Conservation (phyloP, 768 basidiomycete genomes). For the Kwoniella bestiolae region DNA sequence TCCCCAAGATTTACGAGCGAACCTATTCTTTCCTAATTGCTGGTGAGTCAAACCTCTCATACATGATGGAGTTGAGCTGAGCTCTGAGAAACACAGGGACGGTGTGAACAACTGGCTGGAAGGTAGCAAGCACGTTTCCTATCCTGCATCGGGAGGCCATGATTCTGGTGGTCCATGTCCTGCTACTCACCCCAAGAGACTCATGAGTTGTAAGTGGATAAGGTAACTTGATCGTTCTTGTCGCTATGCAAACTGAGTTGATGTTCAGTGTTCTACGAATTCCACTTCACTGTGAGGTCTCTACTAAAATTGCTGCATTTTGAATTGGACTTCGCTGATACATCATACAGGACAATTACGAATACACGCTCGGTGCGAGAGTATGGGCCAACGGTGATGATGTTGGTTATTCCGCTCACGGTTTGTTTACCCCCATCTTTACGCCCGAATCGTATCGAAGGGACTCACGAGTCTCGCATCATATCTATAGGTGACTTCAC, state of each 20-base stretch:
- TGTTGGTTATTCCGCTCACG: constrained; percentile 43
- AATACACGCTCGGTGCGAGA: constrained; percentile 47
- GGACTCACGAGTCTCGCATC: no score
- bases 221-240: no score
- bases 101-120: constrained; percentile 55
- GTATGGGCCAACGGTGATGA: constrained; percentile 55
- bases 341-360: constrained; percentile 52
- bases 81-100: constrained; percentile 58
- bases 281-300: constrained; percentile 53
- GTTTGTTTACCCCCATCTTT: no score
- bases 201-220: constrained; percentile 38
- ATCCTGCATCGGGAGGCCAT: constrained; percentile 44
- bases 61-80: constrained; percentile 32
- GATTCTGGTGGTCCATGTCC: constrained; percentile 54
- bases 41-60: not conserved
- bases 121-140: constrained; percentile 55
- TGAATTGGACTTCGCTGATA: not conserved
- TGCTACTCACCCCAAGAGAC: constrained; percentile 51
- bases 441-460: no score
- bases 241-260: no score
- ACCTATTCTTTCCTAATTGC: constrained; percentile 18
- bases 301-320: not conserved
- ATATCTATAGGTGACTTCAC: constrained; percentile 38
- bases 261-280: constrained; percentile 55
- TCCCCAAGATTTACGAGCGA: constrained; percentile 51